phyloP scores from a whole-genome alignment of 2,329 filamentous ascomycete species.

The Myriangium duriaei region DNA sequence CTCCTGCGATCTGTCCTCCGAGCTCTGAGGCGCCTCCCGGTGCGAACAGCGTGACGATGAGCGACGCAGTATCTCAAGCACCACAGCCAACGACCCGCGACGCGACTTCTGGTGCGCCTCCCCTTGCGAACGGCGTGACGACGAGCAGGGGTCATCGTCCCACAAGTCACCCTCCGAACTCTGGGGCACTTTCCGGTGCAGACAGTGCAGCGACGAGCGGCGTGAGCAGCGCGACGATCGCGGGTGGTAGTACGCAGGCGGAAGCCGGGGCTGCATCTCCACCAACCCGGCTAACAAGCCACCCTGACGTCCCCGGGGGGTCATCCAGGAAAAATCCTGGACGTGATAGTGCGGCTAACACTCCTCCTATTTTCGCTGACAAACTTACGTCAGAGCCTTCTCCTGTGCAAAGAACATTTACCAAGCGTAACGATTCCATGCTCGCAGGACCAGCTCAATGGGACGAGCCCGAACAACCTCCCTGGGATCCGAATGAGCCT shows the following conservation, averaged over 20 bases:
- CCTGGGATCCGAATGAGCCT: conserved; percentile 15
- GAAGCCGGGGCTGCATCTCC: background rate
- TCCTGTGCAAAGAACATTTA: background rate
- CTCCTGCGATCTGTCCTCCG: too few species aligned
- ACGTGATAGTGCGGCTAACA: background rate
- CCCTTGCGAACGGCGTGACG: background rate
- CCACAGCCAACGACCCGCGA: background rate
- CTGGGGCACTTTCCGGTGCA: too few species aligned
- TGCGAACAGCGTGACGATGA: background rate
- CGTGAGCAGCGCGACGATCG: background rate
- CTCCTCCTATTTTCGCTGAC: background rate
- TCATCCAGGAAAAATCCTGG: background rate
- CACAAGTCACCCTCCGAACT: background rate
- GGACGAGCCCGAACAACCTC: background rate
- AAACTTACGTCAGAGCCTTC: background rate
- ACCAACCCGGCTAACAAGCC: background rate
- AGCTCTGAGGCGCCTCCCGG: background rate
- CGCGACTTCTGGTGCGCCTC: background rate
- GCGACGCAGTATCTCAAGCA: background rate
- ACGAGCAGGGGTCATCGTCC: background rate
- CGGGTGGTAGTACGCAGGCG: background rate
- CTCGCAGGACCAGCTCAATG: background rate
- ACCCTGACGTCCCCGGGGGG: background rate
- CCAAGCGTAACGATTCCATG: background rate
- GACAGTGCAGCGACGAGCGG: too few species aligned